phyloP scores from a whole-genome alignment of 352 stramenopile species.

The Pythium dissimile region DNA sequence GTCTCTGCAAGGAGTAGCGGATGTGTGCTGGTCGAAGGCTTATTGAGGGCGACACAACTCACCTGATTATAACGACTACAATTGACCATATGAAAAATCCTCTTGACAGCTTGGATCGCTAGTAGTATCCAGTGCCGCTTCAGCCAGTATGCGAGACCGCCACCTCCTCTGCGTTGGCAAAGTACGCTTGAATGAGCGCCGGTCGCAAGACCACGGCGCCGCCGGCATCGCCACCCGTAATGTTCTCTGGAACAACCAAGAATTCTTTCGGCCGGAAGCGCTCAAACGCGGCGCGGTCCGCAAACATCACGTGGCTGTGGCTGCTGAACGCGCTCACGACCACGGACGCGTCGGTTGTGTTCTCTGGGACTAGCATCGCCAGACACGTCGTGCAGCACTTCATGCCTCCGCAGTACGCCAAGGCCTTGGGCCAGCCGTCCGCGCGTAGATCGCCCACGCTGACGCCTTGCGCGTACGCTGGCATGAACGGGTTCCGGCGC shows the following conservation, averaged over 20 bases:
- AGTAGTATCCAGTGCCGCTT: too few species aligned
- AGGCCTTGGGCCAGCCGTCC: conserved; percentile 34
- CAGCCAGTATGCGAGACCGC: too few species aligned
- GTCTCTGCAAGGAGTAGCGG: too few species aligned
- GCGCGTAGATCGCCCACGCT: conserved; percentile 23
- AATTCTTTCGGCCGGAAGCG: not conserved
- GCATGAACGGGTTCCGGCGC: conserved; percentile 36
- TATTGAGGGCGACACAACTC: too few species aligned
- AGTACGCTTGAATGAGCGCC: not conserved
- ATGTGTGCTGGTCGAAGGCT: too few species aligned
- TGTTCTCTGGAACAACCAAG: not conserved
- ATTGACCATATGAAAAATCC: too few species aligned
- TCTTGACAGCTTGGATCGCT: too few species aligned
- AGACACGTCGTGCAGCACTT: conserved; percentile 56
- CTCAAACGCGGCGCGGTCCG: not conserved
- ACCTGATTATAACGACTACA: too few species aligned
- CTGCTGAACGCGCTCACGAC: conserved; percentile 8
- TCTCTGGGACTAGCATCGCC: conserved; percentile 13
- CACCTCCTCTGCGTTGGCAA: too few species aligned
- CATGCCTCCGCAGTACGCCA: conserved; percentile 49
- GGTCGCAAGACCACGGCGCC: not conserved
- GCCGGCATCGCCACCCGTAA: not conserved
- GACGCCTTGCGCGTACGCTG: conserved; percentile 43
- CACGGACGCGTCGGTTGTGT: not conserved
- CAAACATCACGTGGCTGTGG: conserved; percentile 1